These are phyloP conservation scores for Boletus patriciae DNA, from an alignment of 768 basidiomycete species.

Conservation along the genomic window DNA sequence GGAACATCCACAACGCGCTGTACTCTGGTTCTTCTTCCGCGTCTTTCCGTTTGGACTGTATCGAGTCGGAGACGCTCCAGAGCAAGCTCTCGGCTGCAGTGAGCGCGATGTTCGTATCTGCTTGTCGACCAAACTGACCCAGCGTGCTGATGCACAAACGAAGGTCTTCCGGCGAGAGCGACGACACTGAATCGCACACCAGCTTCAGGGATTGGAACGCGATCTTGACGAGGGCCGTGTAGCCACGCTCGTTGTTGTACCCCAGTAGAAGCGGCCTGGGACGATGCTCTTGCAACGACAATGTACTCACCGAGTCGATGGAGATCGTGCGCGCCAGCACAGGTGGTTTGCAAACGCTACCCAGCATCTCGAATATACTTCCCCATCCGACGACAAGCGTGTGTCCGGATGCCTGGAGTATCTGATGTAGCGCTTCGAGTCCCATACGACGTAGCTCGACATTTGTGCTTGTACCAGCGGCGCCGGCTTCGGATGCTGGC, in stretches of 20 bases:
- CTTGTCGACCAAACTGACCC: constrained; percentile 87
- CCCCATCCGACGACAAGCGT: constrained; percentile 93
- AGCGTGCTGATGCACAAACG: constrained; percentile 88
- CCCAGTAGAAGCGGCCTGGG: constrained; percentile 53
- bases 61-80: constrained; percentile 95
- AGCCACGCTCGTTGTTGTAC: constrained; percentile 64
- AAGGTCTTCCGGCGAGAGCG: constrained; percentile 76
- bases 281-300: constrained; percentile 40
- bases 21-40: constrained; percentile 65
- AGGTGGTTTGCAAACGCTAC: constrained; percentile 75
- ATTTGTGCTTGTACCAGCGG: constrained; percentile 45
- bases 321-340: constrained; percentile 38
- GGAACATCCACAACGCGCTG: constrained; percentile 91
- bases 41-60: constrained; percentile 78
- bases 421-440: constrained; percentile 83
- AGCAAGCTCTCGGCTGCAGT: constrained; percentile 91
- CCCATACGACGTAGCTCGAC: constrained; percentile 88
- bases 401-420: constrained; percentile 89
- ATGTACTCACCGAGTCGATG: constrained; percentile 43
- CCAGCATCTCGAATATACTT: constrained; percentile 88
- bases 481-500: constrained; percentile 37
- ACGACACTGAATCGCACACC: constrained; percentile 89
- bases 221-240: constrained; percentile 78
- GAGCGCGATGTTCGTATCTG: constrained; percentile 93
- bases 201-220: constrained; percentile 93